phyloP scores from a whole-genome alignment of 768 basidiomycete genomes.

The Psilocybe sp. region DNA sequence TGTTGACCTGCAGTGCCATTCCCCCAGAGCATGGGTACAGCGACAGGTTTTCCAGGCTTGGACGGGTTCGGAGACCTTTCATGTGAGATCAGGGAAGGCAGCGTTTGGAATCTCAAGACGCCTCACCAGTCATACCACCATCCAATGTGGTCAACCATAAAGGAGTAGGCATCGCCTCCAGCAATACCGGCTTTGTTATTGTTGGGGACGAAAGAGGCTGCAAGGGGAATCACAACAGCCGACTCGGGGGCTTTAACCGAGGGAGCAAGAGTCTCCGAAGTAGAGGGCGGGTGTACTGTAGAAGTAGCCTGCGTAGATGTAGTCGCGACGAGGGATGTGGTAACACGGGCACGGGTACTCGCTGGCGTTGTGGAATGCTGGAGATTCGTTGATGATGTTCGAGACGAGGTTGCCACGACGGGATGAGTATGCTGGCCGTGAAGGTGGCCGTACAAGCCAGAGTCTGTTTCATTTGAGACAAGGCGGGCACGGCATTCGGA shows the following conservation, averaged over 20 bases:
- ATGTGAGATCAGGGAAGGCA: background rate
- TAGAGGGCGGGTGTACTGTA: background rate
- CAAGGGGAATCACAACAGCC: constrained; percentile 4
- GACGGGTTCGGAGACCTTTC: constrained; percentile 38
- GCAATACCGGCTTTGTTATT: constrained; percentile 45
- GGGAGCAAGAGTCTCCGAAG: constrained; percentile 4
- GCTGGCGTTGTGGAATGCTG: too few relatives aligned
- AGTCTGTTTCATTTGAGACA: too few relatives aligned
- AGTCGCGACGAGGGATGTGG: background rate
- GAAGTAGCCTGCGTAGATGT: background rate
- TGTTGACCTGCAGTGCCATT: constrained; percentile 34
- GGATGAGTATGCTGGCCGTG: too few relatives aligned
- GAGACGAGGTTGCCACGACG: too few relatives aligned
- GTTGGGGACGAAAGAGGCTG: constrained; percentile 33
- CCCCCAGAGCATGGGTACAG: constrained; percentile 49
- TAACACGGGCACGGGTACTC: too few relatives aligned
- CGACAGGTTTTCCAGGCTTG: constrained; percentile 35
- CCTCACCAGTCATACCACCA: constrained; percentile 50
- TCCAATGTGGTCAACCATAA: constrained; percentile 38
- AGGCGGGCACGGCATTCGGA: too few relatives aligned
- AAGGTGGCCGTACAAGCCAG: too few relatives aligned
- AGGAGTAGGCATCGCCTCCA: constrained; percentile 40
- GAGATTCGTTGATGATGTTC: too few relatives aligned
- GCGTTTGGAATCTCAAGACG: background rate
- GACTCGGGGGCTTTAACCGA: constrained; percentile 4